These are phyloP conservation scores for Debaryomyces robertsiae DNA, from an alignment of 1,139 yeast species.

Conservation along the genomic window DNA sequence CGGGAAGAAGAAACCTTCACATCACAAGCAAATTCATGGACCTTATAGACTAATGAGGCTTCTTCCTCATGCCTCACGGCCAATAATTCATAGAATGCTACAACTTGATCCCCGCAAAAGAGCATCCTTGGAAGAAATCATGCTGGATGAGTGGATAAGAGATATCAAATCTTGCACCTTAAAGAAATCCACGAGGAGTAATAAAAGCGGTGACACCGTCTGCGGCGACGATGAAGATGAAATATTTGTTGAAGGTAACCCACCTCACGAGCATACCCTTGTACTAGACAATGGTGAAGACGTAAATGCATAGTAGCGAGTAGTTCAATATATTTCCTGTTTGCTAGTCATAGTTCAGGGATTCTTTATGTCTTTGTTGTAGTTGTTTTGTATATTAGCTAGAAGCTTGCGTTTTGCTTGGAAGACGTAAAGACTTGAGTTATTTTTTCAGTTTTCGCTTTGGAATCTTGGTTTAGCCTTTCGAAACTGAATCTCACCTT, in stretches of 20 bases:
- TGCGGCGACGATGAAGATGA: slow-evolving; percentile 46
- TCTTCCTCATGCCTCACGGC: slow-evolving; percentile 84
- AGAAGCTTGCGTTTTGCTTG: too few species aligned
- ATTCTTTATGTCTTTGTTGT: too few species aligned
- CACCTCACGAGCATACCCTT: slow-evolving; percentile 46
- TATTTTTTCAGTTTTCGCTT: too few species aligned
- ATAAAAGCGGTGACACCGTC: slow-evolving; percentile 24
- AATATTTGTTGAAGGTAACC: slow-evolving; percentile 39
- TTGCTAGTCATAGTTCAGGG: too few species aligned
- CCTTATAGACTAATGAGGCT: slow-evolving; percentile 88
- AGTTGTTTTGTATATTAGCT: too few species aligned
- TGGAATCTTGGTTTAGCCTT: too few species aligned
- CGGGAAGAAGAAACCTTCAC: slow-evolving; percentile 31
- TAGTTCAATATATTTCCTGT: slow-evolving; percentile 10
- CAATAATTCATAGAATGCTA: slow-evolving; percentile 73
- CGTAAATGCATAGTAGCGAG: slow-evolving; percentile 9
- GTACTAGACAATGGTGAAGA: slow-evolving; percentile 29
- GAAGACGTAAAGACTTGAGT: too few species aligned
- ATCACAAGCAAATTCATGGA: slow-evolving; percentile 60
- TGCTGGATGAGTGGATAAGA: slow-evolving; percentile 70
- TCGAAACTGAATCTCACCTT: too few species aligned
- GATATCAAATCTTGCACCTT: slow-evolving; percentile 55
- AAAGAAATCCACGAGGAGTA: slow-evolving; percentile 26
- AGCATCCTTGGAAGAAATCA: slow-evolving; percentile 68
- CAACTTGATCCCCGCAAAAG: slow-evolving; percentile 67